phyloP scores from a whole-genome alignment of 805 yeast genomes.

The Pichia scutulata region DNA sequence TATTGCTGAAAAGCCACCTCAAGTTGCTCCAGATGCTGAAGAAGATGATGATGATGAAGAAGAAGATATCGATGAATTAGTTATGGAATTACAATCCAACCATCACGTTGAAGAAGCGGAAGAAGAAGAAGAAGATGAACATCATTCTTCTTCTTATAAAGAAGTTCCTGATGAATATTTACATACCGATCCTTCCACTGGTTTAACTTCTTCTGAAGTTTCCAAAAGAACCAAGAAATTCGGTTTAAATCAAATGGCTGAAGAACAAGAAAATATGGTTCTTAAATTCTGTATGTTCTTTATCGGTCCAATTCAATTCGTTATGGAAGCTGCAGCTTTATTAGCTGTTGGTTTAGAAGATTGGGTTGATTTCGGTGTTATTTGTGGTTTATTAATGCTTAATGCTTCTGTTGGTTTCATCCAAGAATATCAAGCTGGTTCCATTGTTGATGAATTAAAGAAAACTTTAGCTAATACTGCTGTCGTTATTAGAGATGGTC shows the following conservation, averaged over 20 bases:
- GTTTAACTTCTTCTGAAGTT: conserved; percentile 75
- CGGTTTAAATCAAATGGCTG: conserved; percentile 87
- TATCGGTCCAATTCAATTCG: conserved; percentile 94
- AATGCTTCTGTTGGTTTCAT: conserved; percentile 94
- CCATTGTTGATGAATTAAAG: conserved; percentile 93
- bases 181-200: conserved; percentile 71
- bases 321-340: conserved; percentile 94
- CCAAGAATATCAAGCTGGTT: conserved; percentile 97
- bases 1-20: conserved; percentile 44
- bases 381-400: conserved; percentile 75
- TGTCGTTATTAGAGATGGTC: conserved; percentile 75
- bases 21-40: conserved; percentile 40
- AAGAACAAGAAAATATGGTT: conserved; percentile 72
- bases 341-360: conserved; percentile 94
- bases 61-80: conserved; percentile 59
- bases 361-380: conserved; percentile 99
- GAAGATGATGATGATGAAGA: conserved; percentile 39
- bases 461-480: conserved; percentile 92
- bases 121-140: conserved; percentile 42
- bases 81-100: conserved; percentile 72
- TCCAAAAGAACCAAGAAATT: conserved; percentile 77
- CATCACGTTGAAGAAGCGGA: conserved; percentile 40
- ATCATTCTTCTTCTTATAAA: conserved; percentile 51
- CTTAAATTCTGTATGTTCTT: conserved; percentile 80
- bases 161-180: conserved; percentile 81